A percentile compares a stretch with the other conserved stretches of the same genome.
These are phyloP conservation scores for Lipomyces starkeyi DNA, from an alignment of 805 yeast genomes.

Conservation along the genomic window DNA sequence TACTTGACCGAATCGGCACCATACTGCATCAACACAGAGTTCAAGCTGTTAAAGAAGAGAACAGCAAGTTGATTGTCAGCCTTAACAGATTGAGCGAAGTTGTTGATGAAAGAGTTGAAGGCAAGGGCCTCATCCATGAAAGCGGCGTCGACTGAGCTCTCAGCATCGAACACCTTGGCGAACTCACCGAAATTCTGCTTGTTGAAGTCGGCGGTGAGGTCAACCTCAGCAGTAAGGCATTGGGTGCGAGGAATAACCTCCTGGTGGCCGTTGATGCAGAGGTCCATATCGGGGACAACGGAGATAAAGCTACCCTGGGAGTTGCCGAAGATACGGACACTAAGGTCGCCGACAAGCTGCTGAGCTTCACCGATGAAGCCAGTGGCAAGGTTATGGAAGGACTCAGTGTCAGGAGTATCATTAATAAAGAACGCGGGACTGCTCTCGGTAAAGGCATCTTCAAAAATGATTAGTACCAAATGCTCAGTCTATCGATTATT, in stretches of 20 bases:
- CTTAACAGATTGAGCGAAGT: slow-evolving; percentile 31
- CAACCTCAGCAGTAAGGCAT: slow-evolving; percentile 29
- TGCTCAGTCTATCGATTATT: neutral
- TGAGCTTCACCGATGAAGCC: slow-evolving; percentile 37
- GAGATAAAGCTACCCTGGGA: slow-evolving; percentile 33
- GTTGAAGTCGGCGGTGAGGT: slow-evolving; percentile 28
- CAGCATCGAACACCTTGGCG: slow-evolving; percentile 31
- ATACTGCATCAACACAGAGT: slow-evolving; percentile 30
- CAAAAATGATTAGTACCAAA: neutral
- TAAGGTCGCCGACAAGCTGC: slow-evolving; percentile 38
- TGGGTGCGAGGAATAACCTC: slow-evolving; percentile 35
- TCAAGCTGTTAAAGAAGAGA: slow-evolving; percentile 33
- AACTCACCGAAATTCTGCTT: slow-evolving; percentile 30
- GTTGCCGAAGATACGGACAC: slow-evolving; percentile 32
- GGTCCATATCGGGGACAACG: slow-evolving; percentile 38
- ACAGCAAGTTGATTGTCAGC: slow-evolving; percentile 38
- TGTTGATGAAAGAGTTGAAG: slow-evolving; percentile 32
- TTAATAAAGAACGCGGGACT: slow-evolving; percentile 36
- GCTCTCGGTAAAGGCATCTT: slow-evolving; percentile 34
- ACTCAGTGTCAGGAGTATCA: slow-evolving; percentile 37
- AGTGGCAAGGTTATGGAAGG: slow-evolving; percentile 34
- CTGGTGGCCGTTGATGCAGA: slow-evolving; percentile 35
- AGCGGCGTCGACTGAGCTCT: slow-evolving; percentile 29
- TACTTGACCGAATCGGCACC: slow-evolving; percentile 37
- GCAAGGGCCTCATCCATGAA: slow-evolving; percentile 39